These are phyloP conservation scores for Nicotiana obtusifolia DNA, from an alignment of 257 asterid species.

Conservation along the genomic window DNA sequence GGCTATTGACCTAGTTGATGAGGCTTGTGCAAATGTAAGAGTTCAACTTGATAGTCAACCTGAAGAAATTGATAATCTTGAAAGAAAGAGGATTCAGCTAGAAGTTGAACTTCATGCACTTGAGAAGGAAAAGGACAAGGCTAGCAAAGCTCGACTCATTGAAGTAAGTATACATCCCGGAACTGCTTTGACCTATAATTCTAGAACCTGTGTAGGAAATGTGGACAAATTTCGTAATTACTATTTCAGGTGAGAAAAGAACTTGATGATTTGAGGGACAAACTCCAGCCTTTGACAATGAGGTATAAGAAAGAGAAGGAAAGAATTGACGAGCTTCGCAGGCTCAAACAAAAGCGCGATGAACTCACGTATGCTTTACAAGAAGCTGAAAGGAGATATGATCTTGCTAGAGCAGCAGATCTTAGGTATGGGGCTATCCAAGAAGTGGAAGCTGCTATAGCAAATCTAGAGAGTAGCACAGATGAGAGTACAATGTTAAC, in stretches of 20 bases:
- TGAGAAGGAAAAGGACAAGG: constrained; percentile 82
- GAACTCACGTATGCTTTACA: constrained; percentile 62
- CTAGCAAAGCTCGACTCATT: constrained; percentile 66
- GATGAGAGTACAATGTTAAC: constrained; percentile 57
- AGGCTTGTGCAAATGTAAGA: constrained; percentile 78
- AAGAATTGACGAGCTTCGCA: constrained; percentile 71
- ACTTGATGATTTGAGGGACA: constrained; percentile 87
- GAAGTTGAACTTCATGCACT: constrained; percentile 72
- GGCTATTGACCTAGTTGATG: constrained; percentile 67
- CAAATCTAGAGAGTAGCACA: constrained; percentile 53
- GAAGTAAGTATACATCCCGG: constrained; percentile 28
- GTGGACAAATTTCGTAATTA: neutral
- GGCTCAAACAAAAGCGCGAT: constrained; percentile 64
- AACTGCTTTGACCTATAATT: neutral
- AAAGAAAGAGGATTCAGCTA: constrained; percentile 72
- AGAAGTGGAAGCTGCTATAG: constrained; percentile 74
- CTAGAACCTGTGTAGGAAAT: neutral
- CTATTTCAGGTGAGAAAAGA: constrained; percentile 57
- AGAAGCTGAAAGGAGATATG: constrained; percentile 92
- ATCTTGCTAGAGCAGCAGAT: constrained; percentile 91
- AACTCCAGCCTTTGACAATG: constrained; percentile 80
- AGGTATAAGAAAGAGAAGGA: constrained; percentile 77
- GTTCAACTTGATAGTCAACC: constrained; percentile 82
- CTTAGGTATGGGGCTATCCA: constrained; percentile 79
- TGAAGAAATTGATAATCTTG: constrained; percentile 60